These are phyloP conservation scores for Discostella stelligeroides DNA, from an alignment of 108 stramenopile genomes.

Conservation along the genomic window DNA sequence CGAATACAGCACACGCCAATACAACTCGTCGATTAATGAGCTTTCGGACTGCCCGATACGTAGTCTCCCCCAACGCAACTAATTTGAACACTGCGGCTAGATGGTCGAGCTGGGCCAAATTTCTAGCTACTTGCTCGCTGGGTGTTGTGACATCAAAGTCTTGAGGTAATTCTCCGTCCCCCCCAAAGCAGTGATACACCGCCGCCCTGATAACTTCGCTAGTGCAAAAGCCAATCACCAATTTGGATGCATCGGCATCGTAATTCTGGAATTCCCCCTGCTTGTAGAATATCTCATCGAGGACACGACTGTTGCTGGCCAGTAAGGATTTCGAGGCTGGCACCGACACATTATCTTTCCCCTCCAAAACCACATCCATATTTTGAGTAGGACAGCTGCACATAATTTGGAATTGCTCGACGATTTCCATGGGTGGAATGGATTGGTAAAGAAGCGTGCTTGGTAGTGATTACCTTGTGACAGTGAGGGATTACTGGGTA, in stretches of 20 bases:
- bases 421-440: no score
- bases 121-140: conserved; percentile 48
- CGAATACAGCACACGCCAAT: conserved; percentile 69
- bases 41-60: conserved; percentile 45
- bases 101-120: conserved; percentile 56
- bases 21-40: conserved; percentile 52
- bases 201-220: conserved; percentile 48
- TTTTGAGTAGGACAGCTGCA: no score
- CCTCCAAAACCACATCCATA: conserved; percentile 54
- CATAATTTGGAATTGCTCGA: no score
- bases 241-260: conserved; percentile 8
- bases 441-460: no score
- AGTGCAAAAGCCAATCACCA: conserved; percentile 42
- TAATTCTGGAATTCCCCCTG: conserved; percentile 11
- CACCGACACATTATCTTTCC: conserved; percentile 45
- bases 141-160: conserved; percentile 45
- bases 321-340: conserved; percentile 54
- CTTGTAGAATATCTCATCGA: conserved; percentile 61
- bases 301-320: conserved; percentile 48
- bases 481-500: no score
- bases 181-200: conserved; percentile 58
- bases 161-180: conserved; percentile 51
- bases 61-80: conserved; percentile 38
- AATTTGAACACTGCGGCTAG: conserved; percentile 58
- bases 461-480: no score